phyloP scores from a whole-genome alignment of 208 protist genomes.

The Angomonas ambiguus region DNA sequence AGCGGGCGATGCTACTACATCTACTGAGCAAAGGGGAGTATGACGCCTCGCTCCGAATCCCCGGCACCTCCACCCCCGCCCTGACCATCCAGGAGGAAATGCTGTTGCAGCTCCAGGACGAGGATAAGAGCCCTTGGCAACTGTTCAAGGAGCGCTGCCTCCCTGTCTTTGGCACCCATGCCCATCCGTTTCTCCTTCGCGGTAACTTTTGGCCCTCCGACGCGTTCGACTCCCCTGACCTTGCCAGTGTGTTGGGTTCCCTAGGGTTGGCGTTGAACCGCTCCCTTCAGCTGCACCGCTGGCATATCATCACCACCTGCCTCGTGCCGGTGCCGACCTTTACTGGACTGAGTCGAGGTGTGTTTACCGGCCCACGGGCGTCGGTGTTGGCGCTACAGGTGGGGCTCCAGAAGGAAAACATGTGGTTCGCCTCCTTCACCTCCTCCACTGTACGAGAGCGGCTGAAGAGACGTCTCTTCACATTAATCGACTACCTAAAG shows the following conservation, averaged over 20 bases:
- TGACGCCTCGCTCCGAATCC: background rate
- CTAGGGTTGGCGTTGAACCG: constrained; percentile 76
- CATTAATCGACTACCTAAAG: background rate
- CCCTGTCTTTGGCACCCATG: constrained; percentile 64
- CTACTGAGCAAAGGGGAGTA: constrained; percentile 44
- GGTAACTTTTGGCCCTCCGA: constrained; percentile 86
- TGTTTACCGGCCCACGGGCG: constrained; percentile 75
- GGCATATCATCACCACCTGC: constrained; percentile 80
- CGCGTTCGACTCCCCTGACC: constrained; percentile 77
- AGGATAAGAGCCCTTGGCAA: constrained; percentile 85
- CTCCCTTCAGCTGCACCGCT: constrained; percentile 81
- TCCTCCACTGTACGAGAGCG: constrained; percentile 24
- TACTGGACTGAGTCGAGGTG: constrained; percentile 69
- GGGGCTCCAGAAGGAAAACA: constrained; percentile 52
- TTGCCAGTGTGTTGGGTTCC: constrained; percentile 63
- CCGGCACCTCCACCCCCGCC: background rate
- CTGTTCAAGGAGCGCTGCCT: constrained; percentile 83
- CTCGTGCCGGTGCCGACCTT: constrained; percentile 79
- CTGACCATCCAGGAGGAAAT: constrained; percentile 31
- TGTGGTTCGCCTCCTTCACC: constrained; percentile 42
- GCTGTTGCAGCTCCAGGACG: constrained; percentile 58
- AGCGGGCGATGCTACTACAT: constrained; percentile 58
- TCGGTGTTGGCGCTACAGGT: constrained; percentile 50
- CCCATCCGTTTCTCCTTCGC: constrained; percentile 79
- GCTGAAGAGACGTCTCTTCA: constrained; percentile 3